Percentiles rank a stretch among this genome's conserved stretches.
Conservation (phyloP, 164 flowering plant genomes). For the Vitis cinerea region DNA sequence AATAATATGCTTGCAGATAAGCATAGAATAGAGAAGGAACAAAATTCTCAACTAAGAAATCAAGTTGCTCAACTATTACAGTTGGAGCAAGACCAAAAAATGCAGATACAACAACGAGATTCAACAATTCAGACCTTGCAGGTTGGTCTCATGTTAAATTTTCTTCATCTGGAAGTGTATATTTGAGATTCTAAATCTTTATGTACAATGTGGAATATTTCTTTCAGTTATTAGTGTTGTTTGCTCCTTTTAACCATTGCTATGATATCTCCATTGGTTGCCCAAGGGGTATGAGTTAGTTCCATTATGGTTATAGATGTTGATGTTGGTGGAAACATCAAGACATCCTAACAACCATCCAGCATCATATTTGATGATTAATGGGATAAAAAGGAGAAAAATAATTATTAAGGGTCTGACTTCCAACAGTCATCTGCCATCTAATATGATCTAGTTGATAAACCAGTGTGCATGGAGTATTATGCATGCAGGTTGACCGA, state of each 20-base stretch:
- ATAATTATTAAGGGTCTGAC: too few species aligned
- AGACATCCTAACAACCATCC: not conserved
- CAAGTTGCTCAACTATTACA: constrained; percentile 85
- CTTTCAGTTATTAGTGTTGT: not conserved
- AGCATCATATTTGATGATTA: too few species aligned
- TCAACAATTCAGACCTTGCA: constrained; percentile 70
- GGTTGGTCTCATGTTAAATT: constrained; percentile 35
- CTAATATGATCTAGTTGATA: too few species aligned
- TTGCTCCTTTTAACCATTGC: not conserved
- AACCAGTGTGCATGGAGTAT: too few species aligned
- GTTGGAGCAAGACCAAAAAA: constrained; percentile 79
- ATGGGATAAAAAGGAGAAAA: too few species aligned
- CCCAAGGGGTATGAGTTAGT: not conserved
- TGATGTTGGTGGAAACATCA: not conserved
- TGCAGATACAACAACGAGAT: constrained; percentile 72
- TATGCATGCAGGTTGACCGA: too few species aligned
- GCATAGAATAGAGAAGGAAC: constrained; percentile 81
- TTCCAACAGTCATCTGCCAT: too few species aligned
- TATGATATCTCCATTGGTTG: not conserved
- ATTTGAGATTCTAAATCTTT: not conserved
- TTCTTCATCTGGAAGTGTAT: not conserved
- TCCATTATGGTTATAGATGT: not conserved
- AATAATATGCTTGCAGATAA: constrained; percentile 74
- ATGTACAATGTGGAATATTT: not conserved
- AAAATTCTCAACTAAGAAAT: constrained; percentile 81